phyloP scores from a whole-genome alignment of 805 yeast species.

The Phaffomyces opuntiae region DNA sequence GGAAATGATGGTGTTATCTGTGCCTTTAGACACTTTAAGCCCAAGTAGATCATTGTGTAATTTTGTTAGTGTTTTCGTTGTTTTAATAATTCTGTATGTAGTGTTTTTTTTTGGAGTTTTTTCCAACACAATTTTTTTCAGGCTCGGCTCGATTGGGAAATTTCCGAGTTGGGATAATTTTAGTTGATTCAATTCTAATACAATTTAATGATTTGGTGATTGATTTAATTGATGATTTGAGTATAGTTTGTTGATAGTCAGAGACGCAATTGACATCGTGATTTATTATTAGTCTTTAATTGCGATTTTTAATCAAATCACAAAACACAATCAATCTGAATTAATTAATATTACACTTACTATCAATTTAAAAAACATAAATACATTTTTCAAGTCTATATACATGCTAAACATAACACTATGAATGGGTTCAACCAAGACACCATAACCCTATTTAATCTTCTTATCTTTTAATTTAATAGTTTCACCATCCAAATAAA shows the following conservation, averaged over 20 bases:
- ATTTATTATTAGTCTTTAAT: no score
- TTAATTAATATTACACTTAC: no score
- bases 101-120: background rate
- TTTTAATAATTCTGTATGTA: no score
- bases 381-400: background rate
- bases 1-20: conserved; percentile 17
- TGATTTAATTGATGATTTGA: no score
- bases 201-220: no score
- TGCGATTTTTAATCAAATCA: no score
- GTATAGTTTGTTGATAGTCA: no score
- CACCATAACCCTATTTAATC: conserved; percentile 53
- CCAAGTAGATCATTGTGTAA: conserved; percentile 5
- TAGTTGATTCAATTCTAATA: background rate
- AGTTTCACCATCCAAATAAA: conserved; percentile 86
- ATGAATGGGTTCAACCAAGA: no score
- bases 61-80: no score
- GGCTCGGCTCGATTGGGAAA: background rate
- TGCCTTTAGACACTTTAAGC: conserved; percentile 10
- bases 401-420: background rate
- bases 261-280: no score
- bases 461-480: conserved; percentile 87
- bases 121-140: background rate
- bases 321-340: no score
- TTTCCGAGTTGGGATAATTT: background rate
- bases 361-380: background rate